Conservation (phyloP, 73 alveolate species). For the Urostyla sp. region DNA sequence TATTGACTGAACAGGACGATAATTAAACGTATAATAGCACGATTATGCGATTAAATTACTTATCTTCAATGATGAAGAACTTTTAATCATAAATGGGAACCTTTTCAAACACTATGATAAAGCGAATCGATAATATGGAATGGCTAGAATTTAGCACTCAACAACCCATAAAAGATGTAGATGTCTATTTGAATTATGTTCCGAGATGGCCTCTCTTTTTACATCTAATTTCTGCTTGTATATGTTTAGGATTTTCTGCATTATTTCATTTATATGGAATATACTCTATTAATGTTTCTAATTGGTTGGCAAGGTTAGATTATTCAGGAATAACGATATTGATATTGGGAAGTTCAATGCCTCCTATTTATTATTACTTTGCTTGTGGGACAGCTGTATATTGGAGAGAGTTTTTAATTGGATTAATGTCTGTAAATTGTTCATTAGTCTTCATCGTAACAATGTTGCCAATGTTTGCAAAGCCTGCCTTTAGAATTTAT, state of each 20-base stretch:
- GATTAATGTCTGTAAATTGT: background rate
- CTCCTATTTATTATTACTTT: constrained; percentile 12
- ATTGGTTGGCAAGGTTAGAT: constrained; percentile 87
- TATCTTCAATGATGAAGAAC: background rate
- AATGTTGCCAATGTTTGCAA: constrained; percentile 16
- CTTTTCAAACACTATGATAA: background rate
- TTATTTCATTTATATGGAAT: constrained; percentile 84
- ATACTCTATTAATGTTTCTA: constrained; percentile 70
- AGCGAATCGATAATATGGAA: constrained; percentile 41
- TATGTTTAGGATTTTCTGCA: constrained; percentile 88
- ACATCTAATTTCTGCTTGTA: constrained; percentile 84
- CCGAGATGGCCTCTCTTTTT: constrained; percentile 83
- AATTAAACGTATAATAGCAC: too few relatives aligned
- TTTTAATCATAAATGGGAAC: constrained; percentile 12
- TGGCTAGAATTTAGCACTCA: constrained; percentile 30
- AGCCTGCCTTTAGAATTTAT: background rate
- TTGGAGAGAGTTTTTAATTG: background rate
- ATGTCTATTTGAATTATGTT: constrained; percentile 34
- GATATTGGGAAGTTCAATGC: constrained; percentile 84
- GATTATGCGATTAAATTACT: constrained; percentile 31
- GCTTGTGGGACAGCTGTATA: constrained; percentile 27
- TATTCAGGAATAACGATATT: constrained; percentile 95
- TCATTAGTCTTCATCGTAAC: background rate
- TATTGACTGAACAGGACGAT: too few relatives aligned
- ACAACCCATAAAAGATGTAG: constrained; percentile 38